Percentiles rank a stretch among this genome's conserved stretches.
phyloP scores from a whole-genome alignment of 352 stramenopile species.

The Pythium volutum region DNA sequence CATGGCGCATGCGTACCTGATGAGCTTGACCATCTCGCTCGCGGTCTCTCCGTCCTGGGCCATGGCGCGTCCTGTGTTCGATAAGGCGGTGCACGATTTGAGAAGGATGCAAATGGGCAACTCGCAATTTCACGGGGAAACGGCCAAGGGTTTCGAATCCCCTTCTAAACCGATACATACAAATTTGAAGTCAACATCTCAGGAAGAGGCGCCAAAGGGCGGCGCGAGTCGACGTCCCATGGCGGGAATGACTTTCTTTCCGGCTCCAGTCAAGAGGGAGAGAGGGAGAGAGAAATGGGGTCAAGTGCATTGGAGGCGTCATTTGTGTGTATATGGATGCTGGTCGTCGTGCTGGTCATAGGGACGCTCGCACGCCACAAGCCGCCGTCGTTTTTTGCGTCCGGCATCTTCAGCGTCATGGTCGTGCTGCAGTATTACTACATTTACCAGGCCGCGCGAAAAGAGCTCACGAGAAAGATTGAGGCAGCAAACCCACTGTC shows the following conservation, averaged over 20 bases:
- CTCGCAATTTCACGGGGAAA: slow-evolving; percentile 1
- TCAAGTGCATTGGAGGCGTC: slow-evolving; percentile 36
- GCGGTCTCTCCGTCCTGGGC: slow-evolving; percentile 44
- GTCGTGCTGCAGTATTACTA: slow-evolving; percentile 53
- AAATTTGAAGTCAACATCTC: slow-evolving; percentile 19
- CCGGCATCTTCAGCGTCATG: slow-evolving; percentile 27
- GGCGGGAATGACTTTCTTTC: not conserved
- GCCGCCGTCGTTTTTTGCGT: slow-evolving; percentile 20
- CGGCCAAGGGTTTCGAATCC: slow-evolving; percentile 2
- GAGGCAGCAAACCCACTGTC: too few relatives aligned
- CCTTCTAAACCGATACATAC: slow-evolving; percentile 24
- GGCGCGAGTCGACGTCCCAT: not conserved
- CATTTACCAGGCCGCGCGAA: slow-evolving; percentile 50
- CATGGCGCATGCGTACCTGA: slow-evolving; percentile 42
- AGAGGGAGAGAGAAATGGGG: not conserved
- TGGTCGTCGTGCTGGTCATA: slow-evolving; percentile 31
- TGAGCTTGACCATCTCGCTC: slow-evolving; percentile 79
- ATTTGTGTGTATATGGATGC: slow-evolving; percentile 30
- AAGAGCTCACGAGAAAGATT: slow-evolving; percentile 27
- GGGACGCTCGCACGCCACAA: slow-evolving; percentile 21
- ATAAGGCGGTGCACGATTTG: too few relatives aligned
- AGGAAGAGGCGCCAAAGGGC: slow-evolving; percentile 17
- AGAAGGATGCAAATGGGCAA: slow-evolving; percentile 3
- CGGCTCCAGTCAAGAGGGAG: not conserved
- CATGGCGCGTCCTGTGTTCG: too few relatives aligned